Evolutionary conservation across 2,329 filamentous ascomycete species (phyloP).

Genomic region (Fusarium succisae): DNA sequence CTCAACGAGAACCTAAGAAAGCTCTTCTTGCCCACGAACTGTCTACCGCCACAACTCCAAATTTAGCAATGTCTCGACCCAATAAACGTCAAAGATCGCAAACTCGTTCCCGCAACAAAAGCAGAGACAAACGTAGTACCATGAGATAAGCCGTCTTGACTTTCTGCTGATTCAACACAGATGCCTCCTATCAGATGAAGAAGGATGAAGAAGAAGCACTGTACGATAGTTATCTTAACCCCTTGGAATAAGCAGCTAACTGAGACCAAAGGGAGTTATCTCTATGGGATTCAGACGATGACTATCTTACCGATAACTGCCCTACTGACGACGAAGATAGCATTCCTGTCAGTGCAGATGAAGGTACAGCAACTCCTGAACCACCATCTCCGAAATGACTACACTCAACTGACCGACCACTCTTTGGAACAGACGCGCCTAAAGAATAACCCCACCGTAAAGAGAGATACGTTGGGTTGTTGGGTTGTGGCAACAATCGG

Average conservation of each 20-base stretch:
- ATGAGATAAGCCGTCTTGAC: not conserved
- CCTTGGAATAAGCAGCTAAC: not conserved
- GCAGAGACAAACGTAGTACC: not conserved
- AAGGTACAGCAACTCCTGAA: not conserved
- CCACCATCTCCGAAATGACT: not conserved
- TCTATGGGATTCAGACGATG: not conserved
- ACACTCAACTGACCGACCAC: not conserved
- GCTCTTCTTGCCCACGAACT: not conserved
- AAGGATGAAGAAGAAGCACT: not conserved
- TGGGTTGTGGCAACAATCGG: not conserved
- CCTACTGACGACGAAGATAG: not conserved
- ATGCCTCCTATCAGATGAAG: not conserved
- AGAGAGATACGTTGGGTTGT: not conserved
- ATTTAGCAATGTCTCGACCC: not conserved
- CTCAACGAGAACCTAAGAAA: not conserved
- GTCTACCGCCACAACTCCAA: not conserved
- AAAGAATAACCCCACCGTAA: not conserved
- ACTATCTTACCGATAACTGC: accelerated
- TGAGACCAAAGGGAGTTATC: not conserved
- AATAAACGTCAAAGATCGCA: accelerated
- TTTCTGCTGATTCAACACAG: not conserved
- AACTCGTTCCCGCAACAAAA: too few species aligned
- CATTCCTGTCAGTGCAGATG: not conserved
- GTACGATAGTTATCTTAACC: not conserved
- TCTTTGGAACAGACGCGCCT: not conserved